Conservation (phyloP, 139 green algal species). For the Ulvella scutata region DNA sequence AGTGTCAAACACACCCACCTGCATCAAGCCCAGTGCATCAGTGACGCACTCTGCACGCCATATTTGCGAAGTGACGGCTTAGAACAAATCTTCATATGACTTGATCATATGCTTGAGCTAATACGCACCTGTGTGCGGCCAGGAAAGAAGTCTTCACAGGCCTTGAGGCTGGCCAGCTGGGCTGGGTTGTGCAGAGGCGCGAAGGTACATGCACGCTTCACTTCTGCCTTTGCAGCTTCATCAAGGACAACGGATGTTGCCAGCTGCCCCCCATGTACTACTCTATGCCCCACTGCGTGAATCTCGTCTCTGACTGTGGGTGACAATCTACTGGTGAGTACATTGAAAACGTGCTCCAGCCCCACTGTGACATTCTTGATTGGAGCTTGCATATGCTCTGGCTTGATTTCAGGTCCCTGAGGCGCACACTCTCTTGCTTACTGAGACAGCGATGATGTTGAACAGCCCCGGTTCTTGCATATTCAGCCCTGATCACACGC, state of each 20-base stretch:
- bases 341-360: not conserved
- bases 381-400: not conserved
- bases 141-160: slow-evolving; percentile 35
- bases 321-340: not conserved
- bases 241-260: not conserved
- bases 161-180: slow-evolving; percentile 46
- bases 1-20: slow-evolving; percentile 90
- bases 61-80: not conserved
- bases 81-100: not conserved
- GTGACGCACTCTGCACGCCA: not conserved
- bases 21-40: not conserved
- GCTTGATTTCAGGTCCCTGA: no score
- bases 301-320: not conserved
- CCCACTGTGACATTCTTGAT: not conserved
- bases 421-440: no score
- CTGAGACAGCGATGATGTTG: no score
- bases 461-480: no score
- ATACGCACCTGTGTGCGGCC: slow-evolving; percentile 17
- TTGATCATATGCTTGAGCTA: not conserved
- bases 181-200: slow-evolving; percentile 82
- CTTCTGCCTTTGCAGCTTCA: not conserved
- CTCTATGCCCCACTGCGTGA: not conserved
- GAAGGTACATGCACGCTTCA: slow-evolving; percentile 32
- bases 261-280: slow-evolving; percentile 4
- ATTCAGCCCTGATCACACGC: no score